Evolutionary conservation across 2,329 filamentous ascomycete genomes (phyloP), one percentile per base, ranked within the genome.

Genomic region (Diplodia intermedia): DNA sequence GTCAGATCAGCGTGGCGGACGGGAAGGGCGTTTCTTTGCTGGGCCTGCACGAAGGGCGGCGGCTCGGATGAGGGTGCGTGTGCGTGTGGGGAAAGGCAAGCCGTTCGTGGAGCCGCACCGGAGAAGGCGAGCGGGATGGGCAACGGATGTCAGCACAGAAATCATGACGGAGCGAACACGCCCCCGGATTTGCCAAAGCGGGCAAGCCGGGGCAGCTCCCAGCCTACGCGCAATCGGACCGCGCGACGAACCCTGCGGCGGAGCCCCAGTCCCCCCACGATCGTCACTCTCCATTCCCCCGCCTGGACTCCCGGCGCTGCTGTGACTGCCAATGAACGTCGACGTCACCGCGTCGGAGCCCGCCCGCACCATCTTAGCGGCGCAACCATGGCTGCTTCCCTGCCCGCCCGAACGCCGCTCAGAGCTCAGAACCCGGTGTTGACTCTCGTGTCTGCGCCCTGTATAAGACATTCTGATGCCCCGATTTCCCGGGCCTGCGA

Each of bases 201-300:
- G 60, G n/a, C 29, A 63, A 63, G 18, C 60, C 60, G 60, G 43
- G 43, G 43, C 29, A 29, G 36, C 29, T 50, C 57, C 20, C 60
- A 29, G 52, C 43, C 60, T 4, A 26, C 26, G n/a, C 60, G 36
- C 60, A 63, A 63, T 52, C 60, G 43, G 60, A 52, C 60, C 60
- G 60, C 47, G 11, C 29, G 12, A 14, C 15, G 60, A 50, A 49
- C 60, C 60, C 47, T 63, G 60, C 60, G 60, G 29, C 33, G 43
- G 36, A 38, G 23, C 36, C 36, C 36, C 36, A 38, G 36, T 38
- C 36, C 29, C 62, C 62, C 62, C 62, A 65, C 49, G 62, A 65
- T 65, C 52, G 62, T 54, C 62, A 23, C 49, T 65, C 62, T 23
- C 49, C 62, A 65, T 65, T 55, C 62, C 62, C 62, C 47, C 62